A percentile compares a stretch with the other conserved stretches of the same genome.
These are phyloP conservation scores for Entomortierella beljakovae DNA, from an alignment of 192 early-diverging fungal genomes.

Conservation along the genomic window DNA sequence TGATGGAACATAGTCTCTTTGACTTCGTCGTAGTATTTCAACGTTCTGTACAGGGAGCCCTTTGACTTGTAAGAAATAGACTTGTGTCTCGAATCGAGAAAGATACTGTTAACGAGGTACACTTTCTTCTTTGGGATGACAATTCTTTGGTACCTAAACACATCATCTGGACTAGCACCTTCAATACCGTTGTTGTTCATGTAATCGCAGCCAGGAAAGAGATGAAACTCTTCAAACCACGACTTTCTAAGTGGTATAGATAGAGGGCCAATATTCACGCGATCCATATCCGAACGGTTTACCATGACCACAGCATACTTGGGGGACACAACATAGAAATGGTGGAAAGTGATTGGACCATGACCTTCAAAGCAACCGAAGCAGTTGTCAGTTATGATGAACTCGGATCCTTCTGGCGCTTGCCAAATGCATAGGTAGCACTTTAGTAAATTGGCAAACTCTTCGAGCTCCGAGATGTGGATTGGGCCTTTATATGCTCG, in stretches of 20 bases:
- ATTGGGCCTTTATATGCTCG: slow-evolving; percentile 21
- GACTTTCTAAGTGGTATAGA: not conserved
- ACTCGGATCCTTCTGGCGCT: slow-evolving; percentile 49
- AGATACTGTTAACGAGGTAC: slow-evolving; percentile 21
- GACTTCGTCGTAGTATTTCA: slow-evolving; percentile 19
- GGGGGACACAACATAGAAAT: slow-evolving; percentile 53
- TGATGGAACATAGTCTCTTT: slow-evolving; percentile 13
- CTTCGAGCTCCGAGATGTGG: slow-evolving; percentile 12
- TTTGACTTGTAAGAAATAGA: slow-evolving; percentile 29
- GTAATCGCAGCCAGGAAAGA: slow-evolving; percentile 7
- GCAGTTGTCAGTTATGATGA: slow-evolving; percentile 44
- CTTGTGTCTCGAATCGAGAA: slow-evolving; percentile 8
- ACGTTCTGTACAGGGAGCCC: slow-evolving; percentile 24
- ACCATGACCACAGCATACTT: slow-evolving; percentile 39
- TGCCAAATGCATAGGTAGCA: slow-evolving; percentile 48
- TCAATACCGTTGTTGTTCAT: not conserved
- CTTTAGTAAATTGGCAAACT: not conserved
- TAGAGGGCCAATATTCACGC: not conserved
- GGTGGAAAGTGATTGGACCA: slow-evolving; percentile 11
- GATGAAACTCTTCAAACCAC: slow-evolving; percentile 15
- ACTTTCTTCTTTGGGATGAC: slow-evolving; percentile 25
- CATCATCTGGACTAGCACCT: slow-evolving; percentile 13
- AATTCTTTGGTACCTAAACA: slow-evolving; percentile 21
- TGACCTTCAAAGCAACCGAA: slow-evolving; percentile 51
- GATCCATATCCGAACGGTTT: not conserved